Conservation (phyloP, 495 filamentous ascomycete genomes). For the Annulohypoxylon moriforme region DNA sequence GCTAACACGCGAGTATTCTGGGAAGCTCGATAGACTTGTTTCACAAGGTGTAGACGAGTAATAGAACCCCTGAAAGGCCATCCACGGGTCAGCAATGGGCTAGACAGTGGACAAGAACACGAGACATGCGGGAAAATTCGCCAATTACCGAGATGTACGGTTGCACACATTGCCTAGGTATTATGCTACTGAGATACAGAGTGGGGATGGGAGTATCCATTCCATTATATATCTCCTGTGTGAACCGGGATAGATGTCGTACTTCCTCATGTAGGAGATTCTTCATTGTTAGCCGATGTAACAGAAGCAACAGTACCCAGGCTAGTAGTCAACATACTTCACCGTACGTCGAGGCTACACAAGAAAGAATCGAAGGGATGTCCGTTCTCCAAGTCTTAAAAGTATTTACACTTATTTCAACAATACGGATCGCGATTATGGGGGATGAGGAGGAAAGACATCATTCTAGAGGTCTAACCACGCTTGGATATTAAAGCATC, state of each 20-base stretch:
- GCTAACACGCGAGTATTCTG: slow-evolving; percentile 34
- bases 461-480: no score
- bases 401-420: background rate
- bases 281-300: slow-evolving; percentile 32
- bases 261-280: slow-evolving; percentile 26
- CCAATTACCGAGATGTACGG: slow-evolving; percentile 47
- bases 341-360: slow-evolving; percentile 5
- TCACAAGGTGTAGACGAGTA: slow-evolving; percentile 29
- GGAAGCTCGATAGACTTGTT: slow-evolving; percentile 28
- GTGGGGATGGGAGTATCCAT: slow-evolving; percentile 40
- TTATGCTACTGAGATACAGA: slow-evolving; percentile 39
- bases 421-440: slow-evolving; percentile 12
- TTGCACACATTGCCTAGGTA: slow-evolving; percentile 26
- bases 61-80: slow-evolving; percentile 26
- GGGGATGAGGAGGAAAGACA: slow-evolving; percentile 2
- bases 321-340: slow-evolving; percentile 2
- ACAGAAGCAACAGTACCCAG: slow-evolving; percentile 16
- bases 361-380: slow-evolving; percentile 26
- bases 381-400: background rate
- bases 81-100: slow-evolving; percentile 20
- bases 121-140: slow-evolving; percentile 48
- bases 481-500: no score
- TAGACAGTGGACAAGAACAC: slow-evolving; percentile 27
- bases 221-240: slow-evolving; percentile 47
- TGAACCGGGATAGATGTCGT: slow-evolving; percentile 37